Conservation (phyloP, 495 filamentous ascomycete genomes). For the Xylaria telfairii region DNA sequence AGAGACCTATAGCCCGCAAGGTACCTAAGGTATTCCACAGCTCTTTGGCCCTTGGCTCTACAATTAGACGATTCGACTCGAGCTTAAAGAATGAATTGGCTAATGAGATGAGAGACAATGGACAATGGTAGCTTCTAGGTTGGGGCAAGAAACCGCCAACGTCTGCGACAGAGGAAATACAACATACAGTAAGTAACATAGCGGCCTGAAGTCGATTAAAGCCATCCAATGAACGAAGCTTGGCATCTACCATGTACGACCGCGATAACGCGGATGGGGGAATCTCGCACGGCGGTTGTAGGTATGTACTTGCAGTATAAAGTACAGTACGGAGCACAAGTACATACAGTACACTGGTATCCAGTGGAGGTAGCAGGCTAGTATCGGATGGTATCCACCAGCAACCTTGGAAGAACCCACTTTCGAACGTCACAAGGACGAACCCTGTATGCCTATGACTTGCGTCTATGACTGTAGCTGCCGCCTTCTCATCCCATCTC, state of each 20-base stretch:
- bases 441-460: slow-evolving; percentile 12
- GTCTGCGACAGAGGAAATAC: neutral
- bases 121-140: too few relatives aligned
- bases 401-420: slow-evolving; percentile 2
- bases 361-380: too few relatives aligned
- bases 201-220: neutral
- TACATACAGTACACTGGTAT: too few relatives aligned
- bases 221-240: slow-evolving; percentile 1
- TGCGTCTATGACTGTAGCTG: neutral
- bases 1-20: neutral
- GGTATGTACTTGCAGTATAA: too few relatives aligned
- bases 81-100: slow-evolving; percentile 8
- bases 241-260: neutral
- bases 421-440: slow-evolving; percentile 22
- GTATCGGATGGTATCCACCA: neutral
- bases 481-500: neutral
- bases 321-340: too few relatives aligned
- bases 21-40: neutral
- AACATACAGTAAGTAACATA: neutral
- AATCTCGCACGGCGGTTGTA: neutral
- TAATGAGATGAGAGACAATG: slow-evolving; percentile 4
- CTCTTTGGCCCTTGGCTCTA: neutral
- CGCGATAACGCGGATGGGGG: neutral
- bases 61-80: slow-evolving; percentile 4
- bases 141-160: neutral